Evolutionary conservation across 176 grass and related monocot genomes (phyloP), one percentile per base, ranked within the genome.

Genomic region (Tillandsia leiboldiana): DNA sequence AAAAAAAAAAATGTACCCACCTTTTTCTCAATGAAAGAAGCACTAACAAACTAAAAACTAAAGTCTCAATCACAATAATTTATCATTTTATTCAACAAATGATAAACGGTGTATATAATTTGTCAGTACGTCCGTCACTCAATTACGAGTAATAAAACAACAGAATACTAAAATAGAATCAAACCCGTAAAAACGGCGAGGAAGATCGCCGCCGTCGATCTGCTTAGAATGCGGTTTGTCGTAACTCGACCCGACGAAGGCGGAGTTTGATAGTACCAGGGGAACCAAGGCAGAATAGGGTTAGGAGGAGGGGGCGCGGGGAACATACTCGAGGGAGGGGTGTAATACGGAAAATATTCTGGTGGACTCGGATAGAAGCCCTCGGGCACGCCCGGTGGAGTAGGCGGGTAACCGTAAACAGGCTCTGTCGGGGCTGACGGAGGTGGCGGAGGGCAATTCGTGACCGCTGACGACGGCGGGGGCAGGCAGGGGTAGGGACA

Each of bases 241-340:
- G 48, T 3, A 8, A 47, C 8, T 64, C 0, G 61, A 51, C 42
- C 11, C 11, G 58, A 9, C 17, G 72, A 66, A 1, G 29, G 15
- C 8, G 81, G 33, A 12, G 83, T 48, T 54, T 14, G 68, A 77
- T 91, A 86, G 73, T 91, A 90, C 92, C 92, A 96, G 0, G 92
- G 88, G 76, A 79, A 96, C 82, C 85, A 96, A 24, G 91, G 91
- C 75, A 91, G 11, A 26, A 91, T 86, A 2, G 81, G 85, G 75
- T 96, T 84, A 0, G 92, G 92, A n/a, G 92, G 92, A 2, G 92
- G 92, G 1, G 92, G 92, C 26, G 73, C 71, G 1, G 53, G 67
- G 49, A 50, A 74, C 1, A 67, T 71, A 0, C 48, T 3, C 0
- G 90, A 83, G 11, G 83, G 80, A 67, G 84, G 29, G 0, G 29